phyloP scores from a whole-genome alignment of 106 monocot species.

The Iris macrosiphon region DNA sequence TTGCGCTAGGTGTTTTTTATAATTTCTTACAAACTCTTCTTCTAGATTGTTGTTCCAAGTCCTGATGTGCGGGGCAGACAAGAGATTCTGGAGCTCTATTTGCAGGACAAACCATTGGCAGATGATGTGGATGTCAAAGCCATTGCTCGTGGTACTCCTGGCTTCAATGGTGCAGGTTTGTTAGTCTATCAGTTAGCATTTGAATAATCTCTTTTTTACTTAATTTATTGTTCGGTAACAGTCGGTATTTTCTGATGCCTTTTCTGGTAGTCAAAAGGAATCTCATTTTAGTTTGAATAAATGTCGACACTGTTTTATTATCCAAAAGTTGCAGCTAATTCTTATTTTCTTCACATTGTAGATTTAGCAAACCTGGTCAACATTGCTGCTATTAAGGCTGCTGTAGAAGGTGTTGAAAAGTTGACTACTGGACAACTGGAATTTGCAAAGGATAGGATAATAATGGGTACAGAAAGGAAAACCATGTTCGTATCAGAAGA shows the following conservation, averaged over 20 bases:
- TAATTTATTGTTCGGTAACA: too few species aligned
- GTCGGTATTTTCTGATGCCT: too few species aligned
- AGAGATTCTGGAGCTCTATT: constrained; percentile 91
- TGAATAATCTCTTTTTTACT: too few species aligned
- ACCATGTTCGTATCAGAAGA: constrained; percentile 89
- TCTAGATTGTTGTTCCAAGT: constrained; percentile 93
- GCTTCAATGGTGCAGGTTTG: constrained; percentile 96
- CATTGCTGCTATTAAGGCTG: constrained; percentile 96
- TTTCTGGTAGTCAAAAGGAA: too few species aligned
- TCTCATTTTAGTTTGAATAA: too few species aligned
- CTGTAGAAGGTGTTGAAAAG: constrained; percentile 83
- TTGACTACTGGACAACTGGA: constrained; percentile 66
- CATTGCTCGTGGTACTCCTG: constrained; percentile 94
- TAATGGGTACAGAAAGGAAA: constrained; percentile 96
- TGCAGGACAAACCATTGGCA: constrained; percentile 83
- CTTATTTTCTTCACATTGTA: constrained; percentile 12
- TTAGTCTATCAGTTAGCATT: too few species aligned
- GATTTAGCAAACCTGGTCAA: constrained; percentile 98
- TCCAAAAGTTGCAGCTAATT: too few species aligned
- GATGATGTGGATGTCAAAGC: constrained; percentile 85
- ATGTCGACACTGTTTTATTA: too few species aligned
- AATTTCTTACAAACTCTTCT: constrained; percentile 6
- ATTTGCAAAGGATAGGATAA: constrained; percentile 89
- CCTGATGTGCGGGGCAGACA: constrained; percentile 90
- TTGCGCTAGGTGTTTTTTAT: not conserved